Evolutionary conservation across 164 flowering plant species (phyloP).

Genomic region (Vitis riparia): DNA sequence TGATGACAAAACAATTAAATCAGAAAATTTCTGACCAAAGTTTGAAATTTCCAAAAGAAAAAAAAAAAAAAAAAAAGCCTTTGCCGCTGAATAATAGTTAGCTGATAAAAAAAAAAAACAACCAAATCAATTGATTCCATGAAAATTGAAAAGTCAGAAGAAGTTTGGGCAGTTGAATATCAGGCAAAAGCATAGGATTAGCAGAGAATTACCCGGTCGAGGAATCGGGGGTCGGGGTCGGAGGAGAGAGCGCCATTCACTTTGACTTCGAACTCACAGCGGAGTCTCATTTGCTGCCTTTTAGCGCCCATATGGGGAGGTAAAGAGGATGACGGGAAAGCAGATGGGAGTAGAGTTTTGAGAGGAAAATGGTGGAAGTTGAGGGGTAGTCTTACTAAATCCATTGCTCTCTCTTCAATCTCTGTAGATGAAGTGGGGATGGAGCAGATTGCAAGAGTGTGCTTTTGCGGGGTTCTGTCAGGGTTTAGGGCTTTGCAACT

Average conservation of each 20-base stretch:
- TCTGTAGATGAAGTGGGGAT: too few relatives aligned
- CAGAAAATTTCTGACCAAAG: too few relatives aligned
- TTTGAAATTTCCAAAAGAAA: too few relatives aligned
- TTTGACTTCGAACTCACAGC: slow-evolving; percentile 44
- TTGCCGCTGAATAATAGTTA: slow-evolving; percentile 26
- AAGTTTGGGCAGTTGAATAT: neutral
- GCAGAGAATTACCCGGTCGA: slow-evolving; percentile 62
- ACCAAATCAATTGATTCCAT: neutral
- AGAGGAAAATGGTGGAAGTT: neutral
- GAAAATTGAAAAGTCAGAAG: too few relatives aligned
- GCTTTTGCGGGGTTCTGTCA: too few relatives aligned
- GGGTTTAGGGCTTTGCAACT: too few relatives aligned
- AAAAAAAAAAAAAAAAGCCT: too few relatives aligned
- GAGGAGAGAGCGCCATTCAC: slow-evolving; percentile 51
- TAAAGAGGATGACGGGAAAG: neutral
- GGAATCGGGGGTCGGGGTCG: slow-evolving; percentile 55
- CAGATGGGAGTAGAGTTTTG: neutral
- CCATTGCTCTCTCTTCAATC: neutral
- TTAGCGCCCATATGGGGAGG: neutral
- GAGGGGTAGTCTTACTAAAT: neutral
- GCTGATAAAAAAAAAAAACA: slow-evolving; percentile 42
- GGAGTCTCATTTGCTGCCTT: slow-evolving; percentile 13
- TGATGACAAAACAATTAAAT: too few relatives aligned
- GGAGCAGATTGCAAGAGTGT: too few relatives aligned
- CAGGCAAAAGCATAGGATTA: neutral